Conservation (phyloP, 2,329 filamentous ascomycete genomes). For the Thelonectria olida region DNA sequence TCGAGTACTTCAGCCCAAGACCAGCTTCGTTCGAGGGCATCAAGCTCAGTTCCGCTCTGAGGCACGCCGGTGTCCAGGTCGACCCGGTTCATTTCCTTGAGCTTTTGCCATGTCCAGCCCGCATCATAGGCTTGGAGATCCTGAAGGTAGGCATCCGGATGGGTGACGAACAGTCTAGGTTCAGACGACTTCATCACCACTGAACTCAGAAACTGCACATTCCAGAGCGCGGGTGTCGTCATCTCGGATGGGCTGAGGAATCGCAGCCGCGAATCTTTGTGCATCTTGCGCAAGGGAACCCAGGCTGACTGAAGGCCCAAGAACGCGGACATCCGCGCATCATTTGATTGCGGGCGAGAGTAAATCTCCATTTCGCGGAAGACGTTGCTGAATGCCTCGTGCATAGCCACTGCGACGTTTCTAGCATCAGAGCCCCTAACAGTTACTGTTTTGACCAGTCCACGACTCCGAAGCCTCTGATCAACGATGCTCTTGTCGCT, state of each 20-base stretch:
- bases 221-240: conserved; percentile 77
- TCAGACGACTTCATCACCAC: conserved; percentile 77
- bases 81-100: conserved; percentile 70
- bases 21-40: conserved; percentile 71
- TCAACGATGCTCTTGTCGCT: conserved; percentile 70
- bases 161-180: conserved; percentile 78
- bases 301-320: conserved; percentile 73
- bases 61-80: conserved; percentile 55
- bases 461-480: conserved; percentile 77
- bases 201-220: conserved; percentile 73
- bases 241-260: conserved; percentile 78
- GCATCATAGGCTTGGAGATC: conserved; percentile 61
- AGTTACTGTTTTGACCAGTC: conserved; percentile 71
- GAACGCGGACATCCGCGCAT: conserved; percentile 51
- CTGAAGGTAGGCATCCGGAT: conserved; percentile 79
- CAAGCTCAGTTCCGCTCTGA: conserved; percentile 44
- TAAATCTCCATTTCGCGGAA: conserved; percentile 55
- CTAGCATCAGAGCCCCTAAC: conserved; percentile 71
- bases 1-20: conserved; percentile 72
- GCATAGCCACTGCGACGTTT: conserved; percentile 72
- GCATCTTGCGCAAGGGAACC: conserved; percentile 80
- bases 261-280: conserved; percentile 76
- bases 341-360: conserved; percentile 40
- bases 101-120: conserved; percentile 76
- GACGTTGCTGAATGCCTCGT: conserved; percentile 68